Base-by-base conservation (phyloP, 495 filamentous ascomycete species). In the Aspergillus heteromorphus region DNA sequence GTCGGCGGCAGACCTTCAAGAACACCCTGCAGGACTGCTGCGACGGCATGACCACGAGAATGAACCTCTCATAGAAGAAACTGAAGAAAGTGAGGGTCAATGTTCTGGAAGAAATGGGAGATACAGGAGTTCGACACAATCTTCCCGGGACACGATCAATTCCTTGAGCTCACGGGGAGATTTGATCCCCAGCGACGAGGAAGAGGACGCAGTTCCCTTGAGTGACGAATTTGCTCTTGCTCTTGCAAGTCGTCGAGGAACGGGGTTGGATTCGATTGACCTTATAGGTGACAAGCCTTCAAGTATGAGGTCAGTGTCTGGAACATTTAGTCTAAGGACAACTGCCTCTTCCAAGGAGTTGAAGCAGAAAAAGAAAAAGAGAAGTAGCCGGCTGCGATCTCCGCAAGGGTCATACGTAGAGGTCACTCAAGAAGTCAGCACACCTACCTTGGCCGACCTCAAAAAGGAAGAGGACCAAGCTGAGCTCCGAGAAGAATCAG, bases 111-210 rank as follows among this genome's bases (percentile, higher is more conserved):
- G 57, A 9, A 80, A 83, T 65, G 74, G 70, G 54, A 76, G 87
- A 68, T 78, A 83, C 59, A 79, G 95, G 47, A 96, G 92, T 66
- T 85, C 77, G 6, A 97, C 93, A 2, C 81, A 82, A 13, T 84
- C 80, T n/a, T 95, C 89, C 7, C 86, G 85, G 4, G 84, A 85
- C 27, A 96, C 91, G 0, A 83, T 80, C n/a, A 93, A 91, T 56
- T 96, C 91, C 3, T 81, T 91, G 40, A 87, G 93, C 62, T 96
- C 92, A n/a, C 79, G 95, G 48, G 91, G 91, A 0, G 93, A 99
- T 69, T 73, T 99, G 18, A 92, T 96, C 58, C 91, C 89, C 1
- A 97, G 92, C 60, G 92, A 96, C 56, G 93, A 97, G 55, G 89
- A 87, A 53, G 85, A 91, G 65, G 89, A 98, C 76, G 93, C 93